A percentile compares a stretch with the other conserved stretches of the same genome.
These are phyloP conservation scores for Talinum fruticosum DNA, from an alignment of 148 eudicot genomes.

Conservation along the genomic window DNA sequence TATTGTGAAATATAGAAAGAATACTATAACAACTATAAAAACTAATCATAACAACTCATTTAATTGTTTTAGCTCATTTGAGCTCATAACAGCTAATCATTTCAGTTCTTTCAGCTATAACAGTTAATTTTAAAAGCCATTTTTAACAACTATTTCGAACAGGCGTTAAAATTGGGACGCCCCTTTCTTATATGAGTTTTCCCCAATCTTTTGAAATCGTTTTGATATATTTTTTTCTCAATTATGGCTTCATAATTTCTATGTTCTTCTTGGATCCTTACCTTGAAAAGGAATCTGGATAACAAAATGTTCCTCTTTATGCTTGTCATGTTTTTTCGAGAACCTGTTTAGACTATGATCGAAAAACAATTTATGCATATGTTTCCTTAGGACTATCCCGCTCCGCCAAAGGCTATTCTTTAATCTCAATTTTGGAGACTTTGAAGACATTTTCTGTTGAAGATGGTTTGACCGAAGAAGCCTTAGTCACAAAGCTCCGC, in stretches of 20 bases:
- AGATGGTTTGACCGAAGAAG: conserved; percentile 97
- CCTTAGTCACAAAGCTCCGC: conserved; percentile 91
- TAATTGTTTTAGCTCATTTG: too few species aligned
- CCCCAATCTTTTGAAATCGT: neutral
- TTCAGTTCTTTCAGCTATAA: too few species aligned
- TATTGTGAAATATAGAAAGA: too few species aligned
- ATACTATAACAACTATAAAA: too few species aligned
- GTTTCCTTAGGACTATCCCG: conserved; percentile 71
- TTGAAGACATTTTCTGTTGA: conserved; percentile 91
- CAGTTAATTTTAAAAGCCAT: too few species aligned
- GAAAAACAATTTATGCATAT: neutral
- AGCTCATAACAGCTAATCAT: too few species aligned
- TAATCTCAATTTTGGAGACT: conserved; percentile 77
- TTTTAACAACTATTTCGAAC: too few species aligned
- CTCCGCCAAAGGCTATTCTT: conserved; percentile 90
- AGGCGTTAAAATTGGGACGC: too few species aligned
- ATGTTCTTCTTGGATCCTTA: conserved; percentile 1
- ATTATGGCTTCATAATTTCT: neutral
- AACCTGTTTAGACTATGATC: neutral
- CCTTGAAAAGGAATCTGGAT: neutral
- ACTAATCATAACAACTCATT: too few species aligned
- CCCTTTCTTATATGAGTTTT: neutral
- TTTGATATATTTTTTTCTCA: neutral
- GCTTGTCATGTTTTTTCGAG: neutral
- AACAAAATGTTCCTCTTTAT: neutral